A percentile compares a stretch with the other conserved stretches of the same genome.
Conservation (phyloP, 768 basidiomycete species). For the Mycena pura region DNA sequence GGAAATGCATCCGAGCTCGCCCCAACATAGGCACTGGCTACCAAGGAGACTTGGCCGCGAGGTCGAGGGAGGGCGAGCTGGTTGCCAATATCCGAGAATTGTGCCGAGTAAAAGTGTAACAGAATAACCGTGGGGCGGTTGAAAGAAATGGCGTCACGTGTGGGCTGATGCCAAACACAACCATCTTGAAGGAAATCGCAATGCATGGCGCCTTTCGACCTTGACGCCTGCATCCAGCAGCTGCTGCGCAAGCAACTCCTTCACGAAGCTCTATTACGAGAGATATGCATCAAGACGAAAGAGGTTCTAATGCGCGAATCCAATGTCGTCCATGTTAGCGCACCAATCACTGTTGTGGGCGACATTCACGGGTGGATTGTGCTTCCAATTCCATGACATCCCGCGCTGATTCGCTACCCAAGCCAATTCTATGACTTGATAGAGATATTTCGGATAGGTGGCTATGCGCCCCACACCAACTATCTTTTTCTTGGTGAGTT, state of each 20-base stretch:
- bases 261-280: slow-evolving; percentile 90
- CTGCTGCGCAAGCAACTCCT: slow-evolving; percentile 90
- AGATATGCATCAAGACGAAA: slow-evolving; percentile 99
- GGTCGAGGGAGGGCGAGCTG: too few relatives aligned
- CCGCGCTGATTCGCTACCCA: slow-evolving; percentile 25
- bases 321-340: slow-evolving; percentile 95
- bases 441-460: slow-evolving; percentile 99
- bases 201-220: slow-evolving; percentile 79
- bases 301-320: slow-evolving; percentile 98
- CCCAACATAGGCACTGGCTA: too few relatives aligned
- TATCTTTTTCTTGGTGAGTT: slow-evolving; percentile 93
- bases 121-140: too few relatives aligned
- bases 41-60: too few relatives aligned
- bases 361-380: slow-evolving; percentile 94
- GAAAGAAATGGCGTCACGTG: background rate
- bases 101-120: too few relatives aligned
- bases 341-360: slow-evolving; percentile 98
- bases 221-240: slow-evolving; percentile 94
- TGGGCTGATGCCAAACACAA: background rate
- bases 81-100: too few relatives aligned
- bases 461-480: slow-evolving; percentile 95
- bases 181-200: background rate
- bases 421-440: slow-evolving; percentile 99
- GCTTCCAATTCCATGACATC: background rate
- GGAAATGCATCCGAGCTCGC: too few relatives aligned